A percentile compares a stretch with the other conserved stretches of the same genome.
Evolutionary conservation across 352 stramenopile species (phyloP).

Genomic region (Pythium rishiriense): DNA sequence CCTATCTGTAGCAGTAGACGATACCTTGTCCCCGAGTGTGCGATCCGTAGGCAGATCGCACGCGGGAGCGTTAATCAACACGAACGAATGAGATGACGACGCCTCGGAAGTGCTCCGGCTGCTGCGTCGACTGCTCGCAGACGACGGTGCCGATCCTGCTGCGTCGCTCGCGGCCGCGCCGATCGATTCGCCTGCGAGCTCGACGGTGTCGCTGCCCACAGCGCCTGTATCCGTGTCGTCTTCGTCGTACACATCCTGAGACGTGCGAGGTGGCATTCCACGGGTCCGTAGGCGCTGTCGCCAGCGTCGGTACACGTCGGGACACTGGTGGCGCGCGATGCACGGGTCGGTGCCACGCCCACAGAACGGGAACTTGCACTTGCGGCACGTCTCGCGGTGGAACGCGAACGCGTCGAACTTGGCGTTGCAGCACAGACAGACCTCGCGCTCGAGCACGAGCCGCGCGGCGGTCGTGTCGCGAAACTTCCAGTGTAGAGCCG

Average conservation of each 20-base stretch:
- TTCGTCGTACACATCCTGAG: constrained; percentile 7
- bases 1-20: constrained; percentile 13
- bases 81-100: constrained; percentile 42
- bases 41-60: constrained; percentile 22
- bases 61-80: constrained; percentile 44
- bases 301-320: constrained; percentile 25
- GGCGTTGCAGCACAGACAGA: constrained; percentile 82
- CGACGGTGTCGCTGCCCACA: constrained; percentile 1
- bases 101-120: constrained; percentile 42
- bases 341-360: constrained; percentile 43
- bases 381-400: constrained; percentile 46
- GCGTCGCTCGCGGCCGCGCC: neutral
- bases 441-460: constrained; percentile 65
- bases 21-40: neutral
- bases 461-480: constrained; percentile 62
- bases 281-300: neutral
- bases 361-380: constrained; percentile 64
- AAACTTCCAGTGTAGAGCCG: constrained; percentile 62
- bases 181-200: neutral
- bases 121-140: constrained; percentile 15
- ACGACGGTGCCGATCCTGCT: constrained; percentile 2
- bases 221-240: neutral
- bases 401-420: constrained; percentile 66
- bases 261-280: neutral
- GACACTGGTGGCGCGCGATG: constrained; percentile 70